Evolutionary conservation across 768 basidiomycete species (phyloP).

Genomic region (Crucibulum laeve): DNA sequence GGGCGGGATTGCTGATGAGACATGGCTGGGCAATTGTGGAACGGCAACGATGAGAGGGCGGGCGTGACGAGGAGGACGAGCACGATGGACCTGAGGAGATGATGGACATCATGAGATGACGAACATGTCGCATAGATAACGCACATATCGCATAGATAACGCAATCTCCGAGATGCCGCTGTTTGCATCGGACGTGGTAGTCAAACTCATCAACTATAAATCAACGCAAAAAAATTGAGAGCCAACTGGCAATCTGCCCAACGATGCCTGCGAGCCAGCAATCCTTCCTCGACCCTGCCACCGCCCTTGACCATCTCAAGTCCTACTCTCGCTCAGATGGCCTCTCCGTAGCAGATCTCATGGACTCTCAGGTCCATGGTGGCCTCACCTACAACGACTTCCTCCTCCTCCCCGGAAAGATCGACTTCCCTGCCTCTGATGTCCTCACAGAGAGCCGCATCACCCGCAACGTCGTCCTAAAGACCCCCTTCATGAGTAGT

Average conservation of each 20-base stretch:
- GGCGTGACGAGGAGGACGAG: too few species aligned
- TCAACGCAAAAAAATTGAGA: slow-evolving; percentile 5
- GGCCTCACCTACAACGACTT: slow-evolving; percentile 99
- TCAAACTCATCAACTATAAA: slow-evolving; percentile 4
- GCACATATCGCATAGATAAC: too few species aligned
- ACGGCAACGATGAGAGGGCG: too few species aligned
- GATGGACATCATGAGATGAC: too few species aligned
- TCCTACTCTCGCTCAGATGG: slow-evolving; percentile 76
- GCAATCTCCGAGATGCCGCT: too few species aligned
- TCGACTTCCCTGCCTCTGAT: slow-evolving; percentile 82
- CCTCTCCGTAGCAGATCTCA: slow-evolving; percentile 77
- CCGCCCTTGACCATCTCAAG: slow-evolving; percentile 73
- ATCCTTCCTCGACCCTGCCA: slow-evolving; percentile 57
- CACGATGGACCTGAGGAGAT: too few species aligned
- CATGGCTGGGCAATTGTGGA: too few species aligned
- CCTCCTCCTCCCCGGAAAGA: slow-evolving; percentile 89
- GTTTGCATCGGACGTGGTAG: too few species aligned
- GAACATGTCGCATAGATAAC: too few species aligned
- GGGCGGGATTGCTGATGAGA: too few species aligned
- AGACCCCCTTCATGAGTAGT: slow-evolving; percentile 95
- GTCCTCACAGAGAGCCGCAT: slow-evolving; percentile 83
- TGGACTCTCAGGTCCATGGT: slow-evolving; percentile 81
- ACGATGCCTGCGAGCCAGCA: slow-evolving; percentile 20
- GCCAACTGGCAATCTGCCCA: slow-evolving; percentile 18
- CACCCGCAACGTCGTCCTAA: slow-evolving; percentile 86